Conservation (phyloP, 345 rosid genomes). For the Aegle marmelos region DNA sequence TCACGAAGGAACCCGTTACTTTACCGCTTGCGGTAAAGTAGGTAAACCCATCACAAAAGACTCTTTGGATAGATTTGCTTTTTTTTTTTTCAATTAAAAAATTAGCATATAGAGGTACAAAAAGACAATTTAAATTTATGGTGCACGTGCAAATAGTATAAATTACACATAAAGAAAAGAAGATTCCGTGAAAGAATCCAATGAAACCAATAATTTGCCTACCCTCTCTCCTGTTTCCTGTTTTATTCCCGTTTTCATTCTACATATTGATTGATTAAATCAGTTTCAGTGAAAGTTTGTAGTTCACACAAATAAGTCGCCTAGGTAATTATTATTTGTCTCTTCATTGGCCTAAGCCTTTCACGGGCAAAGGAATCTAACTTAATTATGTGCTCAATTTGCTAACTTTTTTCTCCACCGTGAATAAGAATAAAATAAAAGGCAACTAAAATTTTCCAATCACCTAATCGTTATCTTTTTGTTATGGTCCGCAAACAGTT, state of each 20-base stretch:
- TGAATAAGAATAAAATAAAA: background rate
- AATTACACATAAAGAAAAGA: background rate
- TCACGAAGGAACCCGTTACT: no score
- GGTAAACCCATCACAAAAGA: no score
- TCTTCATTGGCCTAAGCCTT: conserved; percentile 1
- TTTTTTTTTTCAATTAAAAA: no score
- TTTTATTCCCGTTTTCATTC: background rate
- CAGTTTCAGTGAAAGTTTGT: background rate
- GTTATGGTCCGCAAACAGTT: conserved; percentile 18
- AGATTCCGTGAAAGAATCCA: background rate
- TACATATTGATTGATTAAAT: background rate
- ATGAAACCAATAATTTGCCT: conserved; percentile 1
- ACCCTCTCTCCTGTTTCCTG: conserved; percentile 2
- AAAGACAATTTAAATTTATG: background rate
- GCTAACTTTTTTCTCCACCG: conserved; percentile 27
- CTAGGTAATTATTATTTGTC: background rate
- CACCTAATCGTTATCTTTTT: conserved; percentile 11
- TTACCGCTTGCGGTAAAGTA: no score
- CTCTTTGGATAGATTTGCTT: no score
- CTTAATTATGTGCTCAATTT: background rate
- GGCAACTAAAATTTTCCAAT: conserved; percentile 1
- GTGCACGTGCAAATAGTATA: background rate
- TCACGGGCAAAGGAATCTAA: conserved; percentile 26
- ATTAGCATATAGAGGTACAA: background rate
- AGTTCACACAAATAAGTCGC: background rate